Conservation (phyloP, 2,329 filamentous ascomycete species). For the Talaromyces verruculosus region DNA sequence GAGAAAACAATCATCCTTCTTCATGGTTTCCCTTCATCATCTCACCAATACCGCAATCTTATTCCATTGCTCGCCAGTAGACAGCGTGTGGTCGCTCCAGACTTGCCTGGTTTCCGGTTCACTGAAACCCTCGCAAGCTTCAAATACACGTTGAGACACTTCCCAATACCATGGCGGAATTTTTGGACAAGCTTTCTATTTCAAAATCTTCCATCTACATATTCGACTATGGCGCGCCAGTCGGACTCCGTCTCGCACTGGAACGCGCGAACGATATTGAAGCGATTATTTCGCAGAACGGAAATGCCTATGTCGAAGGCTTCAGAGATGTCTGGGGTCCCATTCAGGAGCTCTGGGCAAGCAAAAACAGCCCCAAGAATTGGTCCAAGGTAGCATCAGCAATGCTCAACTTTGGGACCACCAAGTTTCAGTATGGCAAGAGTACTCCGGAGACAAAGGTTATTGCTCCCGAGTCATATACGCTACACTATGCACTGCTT, state of each 20-base stretch:
- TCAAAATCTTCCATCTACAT: slow-evolving; percentile 57
- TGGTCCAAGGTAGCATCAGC: slow-evolving; percentile 38
- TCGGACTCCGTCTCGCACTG: slow-evolving; percentile 55
- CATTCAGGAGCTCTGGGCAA: slow-evolving; percentile 49
- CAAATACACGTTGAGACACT: slow-evolving; percentile 55
- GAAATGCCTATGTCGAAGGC: slow-evolving; percentile 61
- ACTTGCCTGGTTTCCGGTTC: slow-evolving; percentile 62
- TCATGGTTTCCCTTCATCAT: slow-evolving; percentile 51
- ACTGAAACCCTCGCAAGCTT: slow-evolving; percentile 52
- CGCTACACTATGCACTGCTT: slow-evolving; percentile 55
- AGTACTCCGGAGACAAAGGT: slow-evolving; percentile 30
- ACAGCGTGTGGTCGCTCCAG: slow-evolving; percentile 55
- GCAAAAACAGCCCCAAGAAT: slow-evolving; percentile 31
- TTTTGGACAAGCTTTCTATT: slow-evolving; percentile 51
- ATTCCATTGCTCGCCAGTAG: slow-evolving; percentile 45
- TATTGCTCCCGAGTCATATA: slow-evolving; percentile 50
- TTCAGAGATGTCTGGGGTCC: slow-evolving; percentile 55
- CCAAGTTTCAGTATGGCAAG: slow-evolving; percentile 48
- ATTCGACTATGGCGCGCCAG: slow-evolving; percentile 64
- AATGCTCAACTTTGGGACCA: slow-evolving; percentile 42
- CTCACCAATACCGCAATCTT: slow-evolving; percentile 48
- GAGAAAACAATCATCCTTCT: slow-evolving; percentile 42
- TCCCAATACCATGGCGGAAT: slow-evolving; percentile 49
- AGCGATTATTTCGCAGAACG: slow-evolving; percentile 60
- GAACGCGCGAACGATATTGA: slow-evolving; percentile 47